These are phyloP conservation scores for Hericium coralloides DNA, from an alignment of 768 basidiomycete genomes.

Conservation along the genomic window DNA sequence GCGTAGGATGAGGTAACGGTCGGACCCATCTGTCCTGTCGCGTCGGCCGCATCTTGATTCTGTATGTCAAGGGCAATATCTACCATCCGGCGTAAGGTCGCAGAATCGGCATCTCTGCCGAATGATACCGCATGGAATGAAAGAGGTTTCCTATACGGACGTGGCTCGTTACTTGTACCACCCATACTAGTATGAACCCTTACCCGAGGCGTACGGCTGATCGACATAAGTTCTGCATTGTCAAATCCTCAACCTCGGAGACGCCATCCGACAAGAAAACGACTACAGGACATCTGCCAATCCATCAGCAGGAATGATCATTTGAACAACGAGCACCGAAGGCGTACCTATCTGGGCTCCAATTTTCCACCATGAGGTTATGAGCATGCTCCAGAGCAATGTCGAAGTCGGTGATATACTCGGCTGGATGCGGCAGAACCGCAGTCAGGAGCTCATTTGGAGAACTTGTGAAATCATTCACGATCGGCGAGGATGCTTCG, in stretches of 20 bases:
- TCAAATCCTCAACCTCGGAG: constrained; percentile 28
- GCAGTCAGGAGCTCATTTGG: constrained; percentile 35
- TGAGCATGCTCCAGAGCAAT: constrained; percentile 30
- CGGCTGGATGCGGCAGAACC: constrained; percentile 24
- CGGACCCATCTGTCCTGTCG: constrained; percentile 20
- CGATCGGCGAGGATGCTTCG: constrained; percentile 15
- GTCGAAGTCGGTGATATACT: constrained; percentile 36
- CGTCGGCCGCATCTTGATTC: constrained; percentile 32
- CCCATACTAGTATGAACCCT: no score
- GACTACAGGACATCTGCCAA: constrained; percentile 39
- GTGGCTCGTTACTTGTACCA: no score
- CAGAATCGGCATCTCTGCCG: constrained; percentile 24
- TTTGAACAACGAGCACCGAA: no score
- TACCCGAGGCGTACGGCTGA: constrained; percentile 39
- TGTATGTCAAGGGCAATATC: constrained; percentile 41
- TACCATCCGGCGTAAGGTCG: constrained; percentile 37
- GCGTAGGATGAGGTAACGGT: constrained; percentile 37
- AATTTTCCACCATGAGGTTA: constrained; percentile 32
- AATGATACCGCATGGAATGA: constrained; percentile 56
- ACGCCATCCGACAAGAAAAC: constrained; percentile 53
- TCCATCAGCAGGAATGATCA: background rate
- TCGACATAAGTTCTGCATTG: constrained; percentile 32
- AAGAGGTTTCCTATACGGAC: constrained; percentile 36
- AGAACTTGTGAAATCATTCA: constrained; percentile 38
- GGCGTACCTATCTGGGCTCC: constrained; percentile 38